These are phyloP conservation scores for Gossypioides kirkii DNA, from an alignment of 345 rosid species.

Conservation along the genomic window DNA sequence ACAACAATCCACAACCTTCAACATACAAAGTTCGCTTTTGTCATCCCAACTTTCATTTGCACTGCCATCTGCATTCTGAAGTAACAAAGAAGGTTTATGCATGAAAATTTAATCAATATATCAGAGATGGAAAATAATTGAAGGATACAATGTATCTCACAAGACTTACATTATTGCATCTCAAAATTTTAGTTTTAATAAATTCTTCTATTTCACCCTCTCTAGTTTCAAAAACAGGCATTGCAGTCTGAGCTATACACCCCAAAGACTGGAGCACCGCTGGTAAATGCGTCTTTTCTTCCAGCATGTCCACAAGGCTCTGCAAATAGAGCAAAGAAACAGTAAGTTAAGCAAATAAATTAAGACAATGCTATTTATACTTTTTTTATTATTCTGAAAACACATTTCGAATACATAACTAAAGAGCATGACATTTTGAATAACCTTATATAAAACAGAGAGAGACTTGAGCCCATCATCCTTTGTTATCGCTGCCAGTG, in stretches of 20 bases:
- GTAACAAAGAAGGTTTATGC: constrained; percentile 20
- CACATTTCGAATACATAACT: constrained; percentile 1
- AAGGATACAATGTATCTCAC: constrained; percentile 20
- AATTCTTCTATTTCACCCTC: constrained; percentile 79
- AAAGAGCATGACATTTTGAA: constrained; percentile 1
- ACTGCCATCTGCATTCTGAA: constrained; percentile 61
- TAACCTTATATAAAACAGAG: constrained; percentile 92
- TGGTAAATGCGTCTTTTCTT: constrained; percentile 80
- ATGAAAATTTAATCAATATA: constrained; percentile 16
- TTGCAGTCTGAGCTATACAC: constrained; percentile 94
- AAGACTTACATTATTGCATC: constrained; percentile 48
- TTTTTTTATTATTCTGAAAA: background rate
- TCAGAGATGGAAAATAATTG: background rate
- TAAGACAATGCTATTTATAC: background rate
- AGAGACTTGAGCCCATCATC: constrained; percentile 96
- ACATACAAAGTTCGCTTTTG: constrained; percentile 72
- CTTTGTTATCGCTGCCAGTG: constrained; percentile 92
- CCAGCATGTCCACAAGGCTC: constrained; percentile 95
- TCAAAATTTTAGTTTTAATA: constrained; percentile 68
- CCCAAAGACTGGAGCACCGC: constrained; percentile 94
- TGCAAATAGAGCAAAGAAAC: constrained; percentile 35
- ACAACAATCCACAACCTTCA: constrained; percentile 54
- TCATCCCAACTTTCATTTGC: constrained; percentile 59
- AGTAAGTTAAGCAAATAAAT: constrained; percentile 22
- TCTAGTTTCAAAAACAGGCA: constrained; percentile 96